Conservation (phyloP, 768 basidiomycete species). For the Mycena capillaripes region DNA sequence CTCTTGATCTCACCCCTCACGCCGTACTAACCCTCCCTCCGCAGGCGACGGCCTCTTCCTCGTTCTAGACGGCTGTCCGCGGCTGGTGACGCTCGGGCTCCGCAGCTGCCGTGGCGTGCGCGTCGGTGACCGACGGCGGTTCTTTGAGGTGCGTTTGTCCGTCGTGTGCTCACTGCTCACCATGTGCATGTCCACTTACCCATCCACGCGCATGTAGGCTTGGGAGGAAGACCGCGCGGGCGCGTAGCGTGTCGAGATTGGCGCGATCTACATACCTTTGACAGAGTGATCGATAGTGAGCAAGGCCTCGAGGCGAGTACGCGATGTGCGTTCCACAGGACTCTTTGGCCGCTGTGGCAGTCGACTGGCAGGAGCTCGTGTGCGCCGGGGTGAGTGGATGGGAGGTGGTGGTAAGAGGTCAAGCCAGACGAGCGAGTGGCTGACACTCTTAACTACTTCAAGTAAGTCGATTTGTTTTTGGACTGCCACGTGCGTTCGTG, state of each 20-base stretch:
- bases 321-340: too few species aligned
- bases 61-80: slow-evolving; percentile 70
- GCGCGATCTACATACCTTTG: too few species aligned
- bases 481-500: too few species aligned
- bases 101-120: slow-evolving; percentile 77
- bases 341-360: too few species aligned
- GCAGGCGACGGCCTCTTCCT: slow-evolving; percentile 67
- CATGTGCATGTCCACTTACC: not conserved
- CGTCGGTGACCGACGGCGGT: slow-evolving; percentile 70
- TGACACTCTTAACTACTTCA: not conserved
- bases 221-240: slow-evolving; percentile 31
- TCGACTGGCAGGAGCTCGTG: too few species aligned
- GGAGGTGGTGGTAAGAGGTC: too few species aligned
- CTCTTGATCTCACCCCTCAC: too few species aligned
- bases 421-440: too few species aligned
- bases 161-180: too few species aligned
- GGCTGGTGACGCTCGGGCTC: slow-evolving; percentile 68
- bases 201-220: not conserved
- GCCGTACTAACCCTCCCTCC: not conserved
- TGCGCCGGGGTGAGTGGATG: too few species aligned
- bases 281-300: too few species aligned
- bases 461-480: not conserved
- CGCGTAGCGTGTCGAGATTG: not conserved
- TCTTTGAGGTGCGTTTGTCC: slow-evolving; percentile 68
- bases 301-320: too few species aligned